Evolutionary conservation across 331 rosid species (phyloP), one percentile per base, ranked within the genome.

Genomic region (Arachis monticola): DNA sequence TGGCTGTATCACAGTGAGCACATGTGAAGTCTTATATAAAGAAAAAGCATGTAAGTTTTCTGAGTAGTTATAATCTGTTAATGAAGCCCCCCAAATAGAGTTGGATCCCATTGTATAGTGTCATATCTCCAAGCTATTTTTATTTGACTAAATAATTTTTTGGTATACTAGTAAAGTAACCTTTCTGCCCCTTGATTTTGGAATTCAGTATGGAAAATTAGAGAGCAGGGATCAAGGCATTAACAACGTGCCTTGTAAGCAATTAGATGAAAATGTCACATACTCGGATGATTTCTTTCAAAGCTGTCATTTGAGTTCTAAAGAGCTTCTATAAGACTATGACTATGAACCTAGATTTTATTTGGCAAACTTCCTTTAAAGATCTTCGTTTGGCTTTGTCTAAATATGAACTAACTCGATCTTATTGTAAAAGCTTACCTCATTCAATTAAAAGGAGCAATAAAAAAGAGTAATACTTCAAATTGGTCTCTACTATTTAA

Each of bases 41-140:
- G 79, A 53, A 65, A 53, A 53, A 14, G 58, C 71, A 56, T 64
- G 51, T 5, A 44, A 72, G 75, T 35, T 77, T 51, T 61, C 67
- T 59, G 62, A 68, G 73, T 51, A 38, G 56, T 45, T 64, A 35
- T 35, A 48, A 48, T 81, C 42, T 77, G 67, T 69, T 74, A 73
- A 42, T 41, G 79, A 77, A 79, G 85, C 75, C 74, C 69, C 5
- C 3, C 22, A 62, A 72, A 57, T 60, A 74, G 79, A 80, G 84
- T 67, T 76, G 73, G 78, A 68, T 83, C 50, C 67, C 79, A 42
- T 81, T 83, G 90, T 87, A 89, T 44, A 87, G 85, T 77, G 72
- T 61, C 22, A 17, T 17, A 57, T 30, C 64, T 44, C 40, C 52
- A 70, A 64, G 77, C 42, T 48, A 2, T 35, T 22, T 52, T 48